Percentiles rank a stretch among this genome's conserved stretches.
Conservation (phyloP, 305 asterid species). For the Fraxinus xanthoxyloides region DNA sequence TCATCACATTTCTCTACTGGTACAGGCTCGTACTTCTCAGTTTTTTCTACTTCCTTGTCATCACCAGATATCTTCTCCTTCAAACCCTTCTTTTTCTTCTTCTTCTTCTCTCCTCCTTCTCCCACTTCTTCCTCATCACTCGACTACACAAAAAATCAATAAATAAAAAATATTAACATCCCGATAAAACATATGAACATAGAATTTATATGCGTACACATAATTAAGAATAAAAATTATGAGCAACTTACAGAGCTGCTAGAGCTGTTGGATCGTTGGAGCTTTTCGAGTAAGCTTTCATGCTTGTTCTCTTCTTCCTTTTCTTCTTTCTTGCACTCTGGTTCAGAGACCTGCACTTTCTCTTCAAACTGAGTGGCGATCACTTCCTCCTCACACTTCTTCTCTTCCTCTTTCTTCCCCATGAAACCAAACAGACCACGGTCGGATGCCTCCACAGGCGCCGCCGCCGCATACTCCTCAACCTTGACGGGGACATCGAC, state of each 20-base stretch:
- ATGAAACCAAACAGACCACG: constrained; percentile 57
- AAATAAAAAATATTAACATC: neutral
- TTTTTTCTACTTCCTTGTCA: constrained; percentile 33
- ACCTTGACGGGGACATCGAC: constrained; percentile 25
- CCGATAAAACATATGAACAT: neutral
- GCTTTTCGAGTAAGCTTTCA: constrained; percentile 42
- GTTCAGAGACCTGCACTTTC: constrained; percentile 51
- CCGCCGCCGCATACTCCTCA: constrained; percentile 28
- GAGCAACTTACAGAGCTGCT: constrained; percentile 66
- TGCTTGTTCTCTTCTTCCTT: constrained; percentile 43
- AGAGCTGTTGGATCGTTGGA: constrained; percentile 50
- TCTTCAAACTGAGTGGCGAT: constrained; percentile 45
- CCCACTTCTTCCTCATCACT: constrained; percentile 72
- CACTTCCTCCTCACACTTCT: constrained; percentile 37
- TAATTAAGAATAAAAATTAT: neutral
- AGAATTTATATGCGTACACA: neutral
- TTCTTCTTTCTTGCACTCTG: constrained; percentile 20
- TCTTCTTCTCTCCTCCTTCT: constrained; percentile 50
- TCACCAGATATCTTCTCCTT: constrained; percentile 47
- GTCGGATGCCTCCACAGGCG: constrained; percentile 24
- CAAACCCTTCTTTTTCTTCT: constrained; percentile 70
- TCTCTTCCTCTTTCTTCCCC: constrained; percentile 48
- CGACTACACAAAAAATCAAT: constrained; percentile 43
- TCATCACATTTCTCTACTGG: constrained; percentile 58
- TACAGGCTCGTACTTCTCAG: constrained; percentile 10